A percentile compares a stretch with the other conserved stretches of the same genome.
Conservation (phyloP, 2,329 filamentous ascomycete genomes). For the Aspergillus calidoustus region DNA sequence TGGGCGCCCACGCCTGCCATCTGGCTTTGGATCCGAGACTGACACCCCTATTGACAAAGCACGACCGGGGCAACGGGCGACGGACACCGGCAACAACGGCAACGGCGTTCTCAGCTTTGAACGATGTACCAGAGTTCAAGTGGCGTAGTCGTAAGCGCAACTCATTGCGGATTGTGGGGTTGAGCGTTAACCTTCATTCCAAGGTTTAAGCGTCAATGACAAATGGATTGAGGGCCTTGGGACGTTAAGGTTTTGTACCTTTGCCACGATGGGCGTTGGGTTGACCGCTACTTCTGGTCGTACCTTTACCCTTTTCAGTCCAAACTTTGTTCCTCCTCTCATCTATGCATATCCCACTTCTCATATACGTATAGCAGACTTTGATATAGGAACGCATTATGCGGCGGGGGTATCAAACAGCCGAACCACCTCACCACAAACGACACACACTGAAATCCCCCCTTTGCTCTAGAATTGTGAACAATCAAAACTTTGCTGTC, state of each 20-base stretch:
- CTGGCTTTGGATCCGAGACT: too few species aligned
- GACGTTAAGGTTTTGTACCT: not conserved
- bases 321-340: not conserved
- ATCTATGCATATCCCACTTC: not conserved
- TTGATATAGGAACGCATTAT: not conserved
- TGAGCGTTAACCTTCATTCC: not conserved
- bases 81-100: not conserved
- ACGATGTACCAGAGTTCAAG: not conserved
- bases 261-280: not conserved
- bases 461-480: not conserved
- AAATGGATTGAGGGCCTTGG: not conserved
- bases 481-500: constrained; percentile 40
- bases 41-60: not conserved
- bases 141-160: not conserved
- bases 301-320: not conserved
- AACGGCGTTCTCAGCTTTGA: not conserved
- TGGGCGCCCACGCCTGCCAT: not conserved
- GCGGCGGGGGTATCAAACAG: not conserved
- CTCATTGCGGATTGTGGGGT: not conserved
- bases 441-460: not conserved
- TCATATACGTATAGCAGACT: not conserved
- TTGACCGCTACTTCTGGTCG: not conserved
- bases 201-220: not conserved
- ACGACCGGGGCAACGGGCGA: not conserved
- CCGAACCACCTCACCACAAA: not conserved